Conservation (phyloP, 306 rosid genomes). For the Sicyos baderoa region DNA sequence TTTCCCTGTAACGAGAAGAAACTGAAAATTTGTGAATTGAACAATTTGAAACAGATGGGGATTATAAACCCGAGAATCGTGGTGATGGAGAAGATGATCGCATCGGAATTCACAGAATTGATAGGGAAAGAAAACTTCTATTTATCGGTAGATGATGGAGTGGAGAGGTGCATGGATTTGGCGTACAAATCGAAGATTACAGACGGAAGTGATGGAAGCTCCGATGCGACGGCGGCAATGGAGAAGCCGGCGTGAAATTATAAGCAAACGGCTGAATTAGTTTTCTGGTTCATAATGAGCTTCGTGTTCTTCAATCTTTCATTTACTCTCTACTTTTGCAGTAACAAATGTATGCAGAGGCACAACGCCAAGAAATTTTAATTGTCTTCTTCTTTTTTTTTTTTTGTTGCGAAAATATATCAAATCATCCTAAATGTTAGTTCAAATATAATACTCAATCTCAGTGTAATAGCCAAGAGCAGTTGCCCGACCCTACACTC, state of each 20-base stretch:
- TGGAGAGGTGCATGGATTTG: conserved; percentile 35
- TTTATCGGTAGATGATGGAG: conserved; percentile 59
- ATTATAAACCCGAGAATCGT: conserved; percentile 65
- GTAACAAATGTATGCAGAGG: too few relatives aligned
- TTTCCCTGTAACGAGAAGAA: not conserved
- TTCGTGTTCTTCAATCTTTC: too few relatives aligned
- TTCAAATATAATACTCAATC: too few relatives aligned
- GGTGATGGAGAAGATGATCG: conserved; percentile 71
- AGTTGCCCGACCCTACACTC: too few relatives aligned
- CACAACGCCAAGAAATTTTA: too few relatives aligned
- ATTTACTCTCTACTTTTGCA: too few relatives aligned
- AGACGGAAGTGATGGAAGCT: not conserved
- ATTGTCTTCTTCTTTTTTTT: too few relatives aligned
- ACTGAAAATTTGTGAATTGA: not conserved
- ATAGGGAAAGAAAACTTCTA: conserved; percentile 53
- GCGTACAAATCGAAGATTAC: conserved; percentile 16
- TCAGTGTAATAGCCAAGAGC: too few relatives aligned
- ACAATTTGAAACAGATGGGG: conserved; percentile 27
- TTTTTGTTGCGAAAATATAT: too few relatives aligned
- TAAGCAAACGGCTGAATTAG: not conserved
- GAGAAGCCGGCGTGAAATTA: not conserved
- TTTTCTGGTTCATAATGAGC: not conserved
- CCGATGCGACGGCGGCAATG: not conserved
- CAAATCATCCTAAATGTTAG: too few relatives aligned
- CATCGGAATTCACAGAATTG: conserved; percentile 42